Conservation (phyloP, 345 rosid species). For the Nephelium lappaceum region DNA sequence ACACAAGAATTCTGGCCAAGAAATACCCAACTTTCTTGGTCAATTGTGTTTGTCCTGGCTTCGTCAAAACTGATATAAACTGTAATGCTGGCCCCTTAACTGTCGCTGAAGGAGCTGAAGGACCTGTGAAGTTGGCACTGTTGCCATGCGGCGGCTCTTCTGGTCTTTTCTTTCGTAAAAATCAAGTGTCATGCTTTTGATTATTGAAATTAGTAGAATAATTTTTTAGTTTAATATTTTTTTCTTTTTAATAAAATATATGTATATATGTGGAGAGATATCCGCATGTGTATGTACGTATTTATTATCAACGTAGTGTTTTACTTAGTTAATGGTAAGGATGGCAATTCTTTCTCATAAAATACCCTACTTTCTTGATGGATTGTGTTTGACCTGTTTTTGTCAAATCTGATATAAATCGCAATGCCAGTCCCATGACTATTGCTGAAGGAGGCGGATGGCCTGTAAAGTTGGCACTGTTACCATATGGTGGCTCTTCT, state of each 20-base stretch:
- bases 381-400: not conserved
- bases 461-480: constrained; percentile 35
- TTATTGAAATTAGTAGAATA: not conserved
- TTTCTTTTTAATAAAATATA: too few relatives aligned
- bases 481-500: constrained; percentile 35
- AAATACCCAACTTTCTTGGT: constrained; percentile 27
- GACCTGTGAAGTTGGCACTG: constrained; percentile 36
- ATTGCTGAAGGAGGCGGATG: constrained; percentile 38
- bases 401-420: not conserved
- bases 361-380: too few relatives aligned
- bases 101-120: constrained; percentile 37
- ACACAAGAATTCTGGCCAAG: constrained; percentile 43
- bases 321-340: too few relatives aligned
- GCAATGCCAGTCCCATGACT: constrained; percentile 25
- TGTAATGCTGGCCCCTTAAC: constrained; percentile 26
- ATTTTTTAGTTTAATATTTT: too few relatives aligned
- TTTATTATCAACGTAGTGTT: too few relatives aligned
- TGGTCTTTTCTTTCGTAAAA: constrained; percentile 33
- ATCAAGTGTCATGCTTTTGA: constrained; percentile 2
- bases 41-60: constrained; percentile 44
- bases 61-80: constrained; percentile 30
- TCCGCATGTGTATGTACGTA: too few relatives aligned
- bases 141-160: constrained; percentile 35
- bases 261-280: too few relatives aligned
- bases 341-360: too few relatives aligned